Base-by-base conservation (phyloP, 805 yeast genomes). In the Vanderwaltozyma verrucispora region DNA sequence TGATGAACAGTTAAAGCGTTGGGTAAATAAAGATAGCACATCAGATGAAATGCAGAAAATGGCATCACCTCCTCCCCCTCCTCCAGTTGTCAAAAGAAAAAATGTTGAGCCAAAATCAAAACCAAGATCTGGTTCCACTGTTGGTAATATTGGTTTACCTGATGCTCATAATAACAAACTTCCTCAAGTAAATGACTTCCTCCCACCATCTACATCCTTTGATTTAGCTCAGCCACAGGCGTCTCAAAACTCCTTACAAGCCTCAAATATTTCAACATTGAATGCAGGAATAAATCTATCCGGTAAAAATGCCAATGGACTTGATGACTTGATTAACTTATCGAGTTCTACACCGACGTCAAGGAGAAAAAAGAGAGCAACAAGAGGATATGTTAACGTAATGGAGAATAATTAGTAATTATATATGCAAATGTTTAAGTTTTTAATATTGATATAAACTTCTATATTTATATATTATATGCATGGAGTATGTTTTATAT, bases 1-100 rank as follows among this genome's bases (percentile, higher is more conserved):
- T 56, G 95, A 88, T 62, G 89, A 84, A 49, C 75, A 80, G 41
- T 70, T 82, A 52, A 78, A 80, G 55, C 72, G 95, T 51, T 92
- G 96, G 96, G 75, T 92, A 36, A 79, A 85, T 51, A 74, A 73
- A 39, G 72, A 75, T 44, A 75, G 74, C 3, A 72, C 78, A 18
- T 67, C 72, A 35, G 92, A 75, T 53, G 88, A 80, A 33, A 77
- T 77, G 49, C 61, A 69, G 36, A 59, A 74, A 1, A 69, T 74
- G 3, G 76, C 80, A 3, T 80, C 89, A 3, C 92, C 95, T 4
- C 94, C 94, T 3, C 75, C 79, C 1, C 77, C 78, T 19, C 74
- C 67, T 28, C 64, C 70, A 39, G 53, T 67, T 24, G 60, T 65
- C 16, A 63, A 56, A 35, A 62, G 60, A 42, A 62, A 60, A 41